Evolutionary conservation across 331 rosid species (phyloP).

Genomic region (Rhamnella rubrinervis): DNA sequence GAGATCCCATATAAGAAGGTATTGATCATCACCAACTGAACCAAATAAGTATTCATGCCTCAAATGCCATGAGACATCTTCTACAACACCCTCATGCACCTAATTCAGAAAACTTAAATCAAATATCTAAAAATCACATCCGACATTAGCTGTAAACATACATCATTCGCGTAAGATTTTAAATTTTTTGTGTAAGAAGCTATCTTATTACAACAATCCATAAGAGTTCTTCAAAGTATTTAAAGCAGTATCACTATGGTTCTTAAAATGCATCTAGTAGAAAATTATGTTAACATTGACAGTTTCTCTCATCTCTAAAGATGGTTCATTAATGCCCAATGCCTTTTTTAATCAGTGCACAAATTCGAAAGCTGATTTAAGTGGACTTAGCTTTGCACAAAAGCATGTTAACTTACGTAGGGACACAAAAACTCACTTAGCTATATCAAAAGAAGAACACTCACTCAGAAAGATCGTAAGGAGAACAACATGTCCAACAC

Average conservation of each 20-base stretch:
- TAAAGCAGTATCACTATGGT: background rate
- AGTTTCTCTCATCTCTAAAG: too few relatives aligned
- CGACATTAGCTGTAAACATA: background rate
- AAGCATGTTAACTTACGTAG: background rate
- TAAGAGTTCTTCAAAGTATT: background rate
- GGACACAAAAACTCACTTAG: background rate
- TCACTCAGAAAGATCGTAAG: background rate
- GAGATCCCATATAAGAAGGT: constrained; percentile 89
- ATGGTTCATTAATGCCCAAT: too few relatives aligned
- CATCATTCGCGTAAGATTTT: too few relatives aligned
- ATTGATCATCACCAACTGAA: constrained; percentile 97
- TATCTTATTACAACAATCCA: constrained; percentile 1
- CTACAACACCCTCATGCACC: constrained; percentile 99
- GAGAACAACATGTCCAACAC: background rate
- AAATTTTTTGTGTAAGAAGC: background rate
- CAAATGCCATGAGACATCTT: constrained; percentile 99
- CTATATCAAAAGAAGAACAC: background rate
- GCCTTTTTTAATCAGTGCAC: too few relatives aligned
- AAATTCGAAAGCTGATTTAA: too few relatives aligned
- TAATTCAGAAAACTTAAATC: constrained; percentile 19
- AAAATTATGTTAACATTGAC: background rate
- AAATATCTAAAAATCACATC: background rate
- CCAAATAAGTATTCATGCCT: constrained; percentile 98
- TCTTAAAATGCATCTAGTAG: background rate
- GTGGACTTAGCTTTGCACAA: too few relatives aligned